These are phyloP conservation scores for Papiliotrema laurentii DNA, from an alignment of 1,284 basidiomycete species.

Conservation along the genomic window DNA sequence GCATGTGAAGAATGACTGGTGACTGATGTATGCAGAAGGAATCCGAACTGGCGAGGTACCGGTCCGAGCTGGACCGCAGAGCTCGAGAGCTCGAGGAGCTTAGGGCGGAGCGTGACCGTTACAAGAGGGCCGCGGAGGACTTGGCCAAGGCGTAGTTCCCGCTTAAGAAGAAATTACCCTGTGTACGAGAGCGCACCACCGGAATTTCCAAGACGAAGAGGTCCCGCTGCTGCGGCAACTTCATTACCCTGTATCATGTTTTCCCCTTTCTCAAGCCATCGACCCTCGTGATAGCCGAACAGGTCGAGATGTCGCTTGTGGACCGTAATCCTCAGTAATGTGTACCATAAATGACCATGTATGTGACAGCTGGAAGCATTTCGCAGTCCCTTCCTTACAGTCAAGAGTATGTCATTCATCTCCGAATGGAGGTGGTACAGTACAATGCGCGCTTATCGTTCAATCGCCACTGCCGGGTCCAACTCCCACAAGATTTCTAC, in stretches of 20 bases:
- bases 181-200: neutral
- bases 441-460: too few species aligned
- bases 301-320: neutral
- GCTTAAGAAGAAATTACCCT: neutral
- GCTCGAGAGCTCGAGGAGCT: neutral
- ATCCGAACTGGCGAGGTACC: neutral
- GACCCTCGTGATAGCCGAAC: neutral
- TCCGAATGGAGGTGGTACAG: too few species aligned
- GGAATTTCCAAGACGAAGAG: neutral
- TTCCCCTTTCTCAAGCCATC: neutral
- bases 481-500: conserved; percentile 5
- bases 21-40: neutral
- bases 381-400: too few species aligned
- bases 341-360: neutral
- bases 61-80: neutral
- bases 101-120: neutral
- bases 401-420: neutral
- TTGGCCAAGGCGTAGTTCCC: neutral
- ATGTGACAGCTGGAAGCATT: neutral
- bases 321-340: neutral
- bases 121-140: neutral
- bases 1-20: neutral
- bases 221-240: neutral
- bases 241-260: neutral
- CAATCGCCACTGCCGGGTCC: neutral